Percentiles rank a stretch among this genome's conserved stretches.
phyloP scores from a whole-genome alignment of 164 flowering plant genomes.

The Piper longum region DNA sequence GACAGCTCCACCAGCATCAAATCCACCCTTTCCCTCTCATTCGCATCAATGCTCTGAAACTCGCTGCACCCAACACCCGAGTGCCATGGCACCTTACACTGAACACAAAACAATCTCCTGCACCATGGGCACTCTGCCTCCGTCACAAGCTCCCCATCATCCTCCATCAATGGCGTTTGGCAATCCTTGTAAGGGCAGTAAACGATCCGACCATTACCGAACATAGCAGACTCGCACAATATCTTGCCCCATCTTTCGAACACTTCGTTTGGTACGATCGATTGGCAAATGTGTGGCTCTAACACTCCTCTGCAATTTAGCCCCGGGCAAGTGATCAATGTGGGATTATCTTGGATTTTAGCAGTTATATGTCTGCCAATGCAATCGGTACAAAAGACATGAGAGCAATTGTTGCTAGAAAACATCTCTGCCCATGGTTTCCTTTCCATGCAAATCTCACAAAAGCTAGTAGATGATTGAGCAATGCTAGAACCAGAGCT shows the following conservation, averaged over 20 bases:
- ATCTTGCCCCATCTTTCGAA: conserved; percentile 8
- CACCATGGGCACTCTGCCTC: conserved; percentile 27
- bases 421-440: conserved; percentile 3
- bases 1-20: conserved; percentile 23
- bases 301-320: conserved; percentile 5
- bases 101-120: conserved; percentile 27
- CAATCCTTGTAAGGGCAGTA: conserved; percentile 17
- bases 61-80: conserved; percentile 17
- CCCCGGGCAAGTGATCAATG: conserved; percentile 11
- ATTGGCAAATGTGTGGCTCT: conserved; percentile 12
- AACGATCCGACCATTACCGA: not conserved
- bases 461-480: not conserved
- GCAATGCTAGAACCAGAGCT: not conserved
- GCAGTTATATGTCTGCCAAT: conserved; percentile 16
- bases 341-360: conserved; percentile 4
- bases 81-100: conserved; percentile 32
- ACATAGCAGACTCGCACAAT: conserved; percentile 1
- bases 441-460: conserved; percentile 12
- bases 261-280: conserved; percentile 1
- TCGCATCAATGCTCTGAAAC: conserved; percentile 10
- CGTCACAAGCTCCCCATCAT: conserved; percentile 3
- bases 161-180: conserved; percentile 5
- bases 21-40: conserved; percentile 18
- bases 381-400: conserved; percentile 27
- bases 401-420: conserved; percentile 11